Conservation (phyloP, 805 yeast species). For the Candida ulmi region DNA sequence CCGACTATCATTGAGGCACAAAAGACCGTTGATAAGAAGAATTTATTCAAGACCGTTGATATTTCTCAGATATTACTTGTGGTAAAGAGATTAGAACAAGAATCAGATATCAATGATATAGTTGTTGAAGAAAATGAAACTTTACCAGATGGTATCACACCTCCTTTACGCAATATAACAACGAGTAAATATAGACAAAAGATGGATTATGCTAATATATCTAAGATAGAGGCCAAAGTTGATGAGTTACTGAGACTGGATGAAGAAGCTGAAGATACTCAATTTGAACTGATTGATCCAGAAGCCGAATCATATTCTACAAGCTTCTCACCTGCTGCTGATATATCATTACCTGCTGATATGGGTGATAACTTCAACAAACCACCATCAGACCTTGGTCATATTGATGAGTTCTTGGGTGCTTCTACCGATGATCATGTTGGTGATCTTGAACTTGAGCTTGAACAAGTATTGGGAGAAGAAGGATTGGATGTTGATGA, state of each 20-base stretch:
- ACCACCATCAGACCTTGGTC: neutral
- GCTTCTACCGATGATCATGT: slow-evolving; percentile 19
- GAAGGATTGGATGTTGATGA: slow-evolving; percentile 19
- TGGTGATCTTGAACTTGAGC: slow-evolving; percentile 49
- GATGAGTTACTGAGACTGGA: slow-evolving; percentile 71
- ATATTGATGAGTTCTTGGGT: slow-evolving; percentile 6
- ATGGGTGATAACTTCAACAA: neutral
- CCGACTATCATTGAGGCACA: slow-evolving; percentile 86
- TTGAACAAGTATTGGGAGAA: slow-evolving; percentile 46
- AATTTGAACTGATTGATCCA: slow-evolving; percentile 68
- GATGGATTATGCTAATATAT: slow-evolving; percentile 64
- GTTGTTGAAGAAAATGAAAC: slow-evolving; percentile 33
- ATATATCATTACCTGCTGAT: neutral
- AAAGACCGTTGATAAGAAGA: slow-evolving; percentile 85
- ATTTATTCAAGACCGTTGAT: slow-evolving; percentile 81
- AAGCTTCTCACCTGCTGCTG: neutral
- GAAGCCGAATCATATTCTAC: slow-evolving; percentile 26
- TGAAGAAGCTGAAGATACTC: slow-evolving; percentile 75
- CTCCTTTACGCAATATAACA: slow-evolving; percentile 69
- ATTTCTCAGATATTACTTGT: slow-evolving; percentile 81
- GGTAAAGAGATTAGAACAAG: slow-evolving; percentile 44
- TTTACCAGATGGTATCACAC: slow-evolving; percentile 64
- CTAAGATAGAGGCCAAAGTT: slow-evolving; percentile 73
- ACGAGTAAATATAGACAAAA: slow-evolving; percentile 68
- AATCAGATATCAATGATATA: slow-evolving; percentile 40